Evolutionary conservation across 108 stramenopile species (phyloP).

Genomic region (Cyclostephanos invisitatus): DNA sequence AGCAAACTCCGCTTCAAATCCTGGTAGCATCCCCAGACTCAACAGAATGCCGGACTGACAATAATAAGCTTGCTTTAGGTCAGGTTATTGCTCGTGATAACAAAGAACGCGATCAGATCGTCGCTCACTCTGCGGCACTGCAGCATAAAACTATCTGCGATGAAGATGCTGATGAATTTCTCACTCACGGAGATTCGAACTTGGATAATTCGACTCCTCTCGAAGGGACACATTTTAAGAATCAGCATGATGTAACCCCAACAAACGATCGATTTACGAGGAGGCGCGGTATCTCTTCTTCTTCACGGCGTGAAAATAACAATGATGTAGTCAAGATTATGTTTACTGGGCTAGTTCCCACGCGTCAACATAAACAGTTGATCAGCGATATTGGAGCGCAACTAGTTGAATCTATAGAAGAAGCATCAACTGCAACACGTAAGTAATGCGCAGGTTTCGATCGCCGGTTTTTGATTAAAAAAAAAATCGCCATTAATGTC

Average conservation of each 20-base stretch:
- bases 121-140: not conserved
- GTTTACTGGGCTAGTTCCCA: constrained; percentile 41
- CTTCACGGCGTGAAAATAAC: not conserved
- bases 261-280: not conserved
- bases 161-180: not conserved
- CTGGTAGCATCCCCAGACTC: constrained; percentile 15
- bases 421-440: constrained; percentile 55
- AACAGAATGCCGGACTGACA: constrained; percentile 28
- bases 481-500: not conserved
- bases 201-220: not conserved
- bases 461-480: no score
- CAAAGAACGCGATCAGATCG: not conserved
- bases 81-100: not conserved
- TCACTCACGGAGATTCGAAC: not conserved
- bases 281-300: not conserved
- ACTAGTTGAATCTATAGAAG: constrained; percentile 51
- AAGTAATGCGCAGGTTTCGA: constrained; percentile 3
- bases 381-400: constrained; percentile 56
- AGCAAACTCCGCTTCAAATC: not conserved
- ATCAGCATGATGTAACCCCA: constrained; percentile 4
- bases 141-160: not conserved
- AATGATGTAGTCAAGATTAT: constrained; percentile 22
- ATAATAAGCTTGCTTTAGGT: not conserved
- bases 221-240: not conserved
- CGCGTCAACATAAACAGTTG: constrained; percentile 42